These are phyloP conservation scores for Spongiforma sp. DNA, from an alignment of 1,284 basidiomycete species.

Conservation along the genomic window DNA sequence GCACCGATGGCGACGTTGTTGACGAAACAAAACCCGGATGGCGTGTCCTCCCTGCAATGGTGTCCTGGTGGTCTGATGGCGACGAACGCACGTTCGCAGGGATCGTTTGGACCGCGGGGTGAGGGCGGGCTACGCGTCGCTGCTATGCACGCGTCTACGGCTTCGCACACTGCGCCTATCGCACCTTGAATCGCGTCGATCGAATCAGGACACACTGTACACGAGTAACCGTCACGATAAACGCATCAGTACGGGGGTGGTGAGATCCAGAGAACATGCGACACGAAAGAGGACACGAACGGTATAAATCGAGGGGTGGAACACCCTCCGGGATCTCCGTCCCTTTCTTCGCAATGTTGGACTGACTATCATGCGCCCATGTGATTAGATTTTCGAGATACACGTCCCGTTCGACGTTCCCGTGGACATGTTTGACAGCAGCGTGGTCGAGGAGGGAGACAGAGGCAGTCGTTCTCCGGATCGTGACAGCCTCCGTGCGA, in stretches of 20 bases:
- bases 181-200: conserved; percentile 79
- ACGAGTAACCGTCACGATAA: neutral
- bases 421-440: conserved; percentile 78
- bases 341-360: conserved; percentile 66
- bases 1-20: conserved; percentile 94
- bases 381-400: conserved; percentile 66
- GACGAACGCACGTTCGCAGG: conserved; percentile 71
- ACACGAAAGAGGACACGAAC: no score
- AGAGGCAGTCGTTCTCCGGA: conserved; percentile 58
- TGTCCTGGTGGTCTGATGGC: conserved; percentile 89
- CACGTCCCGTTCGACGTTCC: conserved; percentile 67
- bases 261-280: no score
- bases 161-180: conserved; percentile 82
- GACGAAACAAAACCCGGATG: conserved; percentile 87
- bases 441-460: conserved; percentile 61
- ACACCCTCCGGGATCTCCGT: conserved; percentile 82
- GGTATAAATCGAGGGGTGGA: conserved; percentile 82
- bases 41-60: conserved; percentile 88
- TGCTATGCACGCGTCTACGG: conserved; percentile 69
- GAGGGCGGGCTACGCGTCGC: conserved; percentile 46
- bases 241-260: no score
- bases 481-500: conserved; percentile 36
- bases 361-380: conserved; percentile 70
- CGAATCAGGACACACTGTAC: conserved; percentile 70
- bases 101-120: neutral